Evolutionary conservation across 1,284 basidiomycete species (phyloP), one percentile per base, ranked within the genome.

Genomic region (Austroboletus novae-zelandiae): DNA sequence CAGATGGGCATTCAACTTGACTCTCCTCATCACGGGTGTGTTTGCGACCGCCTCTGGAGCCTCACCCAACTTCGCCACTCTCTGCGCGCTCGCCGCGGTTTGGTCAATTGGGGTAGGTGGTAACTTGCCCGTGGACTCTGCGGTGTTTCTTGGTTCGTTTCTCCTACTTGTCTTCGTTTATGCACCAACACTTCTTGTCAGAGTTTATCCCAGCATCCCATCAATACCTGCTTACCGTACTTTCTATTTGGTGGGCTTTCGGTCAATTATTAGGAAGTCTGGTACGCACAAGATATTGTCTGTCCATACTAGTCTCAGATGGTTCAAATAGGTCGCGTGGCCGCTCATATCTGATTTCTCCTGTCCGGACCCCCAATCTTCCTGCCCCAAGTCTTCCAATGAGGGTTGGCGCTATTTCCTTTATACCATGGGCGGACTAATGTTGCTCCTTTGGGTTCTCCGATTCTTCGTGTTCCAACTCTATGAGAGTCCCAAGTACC

Each of bases 81-180:
- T 89, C 15, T 78, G 76, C 45, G 74, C 78, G 0, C 69, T 86
- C 32, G 70, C 76, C 0, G 77, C 82, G 0, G 69, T 80, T 3
- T 80, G 80, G 73, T 80, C 80, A 3, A 66, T 85, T 6, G 84
- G 85, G 2, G 87, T 83, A 2, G 89, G 79, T 34, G 83, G 83
- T n/a, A 88, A 88, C 59, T 64, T 86, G 41, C 84, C 89, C 0
- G 87, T 92, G 7, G 89, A 92, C 64, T 86, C 86, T 14, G 83
- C 87, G 0, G 83, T 91, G 45, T 88, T 89, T 61, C 74, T 91
- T 13, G 84, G 87, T 88, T 50, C 57, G 71, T 63, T 20, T 18
- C 15, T 29, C 36, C 6, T n/a, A 18, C 42, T 18, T 6, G 43
- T 35, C 51, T 13, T 9, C 27, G 10, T 1, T 13, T 17, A 1